Percentiles rank a stretch among this genome's conserved stretches.
These are phyloP conservation scores for Amaranthus hypochondriacus DNA, from an alignment of 148 eudicot genomes.

Conservation along the genomic window DNA sequence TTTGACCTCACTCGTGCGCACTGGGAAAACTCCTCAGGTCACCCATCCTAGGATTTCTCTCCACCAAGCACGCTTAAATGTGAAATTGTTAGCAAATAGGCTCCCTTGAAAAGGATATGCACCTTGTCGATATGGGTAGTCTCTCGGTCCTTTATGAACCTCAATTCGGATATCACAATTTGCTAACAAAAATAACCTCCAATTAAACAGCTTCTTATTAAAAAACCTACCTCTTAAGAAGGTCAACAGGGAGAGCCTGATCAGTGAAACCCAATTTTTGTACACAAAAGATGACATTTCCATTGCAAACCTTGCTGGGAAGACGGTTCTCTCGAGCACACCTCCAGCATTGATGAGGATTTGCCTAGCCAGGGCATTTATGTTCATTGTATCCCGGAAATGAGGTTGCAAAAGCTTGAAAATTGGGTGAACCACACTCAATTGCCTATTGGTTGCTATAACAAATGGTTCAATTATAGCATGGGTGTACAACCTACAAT, in stretches of 20 bases:
- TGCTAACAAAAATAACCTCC: too few relatives aligned
- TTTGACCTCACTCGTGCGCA: too few relatives aligned
- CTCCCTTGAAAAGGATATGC: too few relatives aligned
- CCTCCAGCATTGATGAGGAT: conserved; percentile 75
- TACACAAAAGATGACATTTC: conserved; percentile 66
- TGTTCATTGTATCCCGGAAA: conserved; percentile 70
- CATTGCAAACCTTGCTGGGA: conserved; percentile 62
- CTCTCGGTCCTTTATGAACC: too few relatives aligned
- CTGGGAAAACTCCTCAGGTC: too few relatives aligned
- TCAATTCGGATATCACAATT: too few relatives aligned
- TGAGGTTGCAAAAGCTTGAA: conserved; percentile 76
- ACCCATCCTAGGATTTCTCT: too few relatives aligned
- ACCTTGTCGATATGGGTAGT: too few relatives aligned
- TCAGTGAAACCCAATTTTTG: conserved; percentile 62
- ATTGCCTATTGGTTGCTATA: conserved; percentile 58
- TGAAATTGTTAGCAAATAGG: too few relatives aligned
- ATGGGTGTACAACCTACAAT: conserved; percentile 70
- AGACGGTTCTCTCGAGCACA: conserved; percentile 63
- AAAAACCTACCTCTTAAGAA: conserved; percentile 51
- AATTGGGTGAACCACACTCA: conserved; percentile 77
- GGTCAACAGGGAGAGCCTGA: conserved; percentile 67
- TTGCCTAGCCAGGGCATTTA: conserved; percentile 74
- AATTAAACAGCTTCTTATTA: too few relatives aligned
- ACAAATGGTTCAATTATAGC: conserved; percentile 72
- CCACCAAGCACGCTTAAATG: too few relatives aligned